Percentiles rank a stretch among this genome's conserved stretches.
Conservation (phyloP, 2,329 filamentous ascomycete genomes). For the Sporothrix variecibatus region DNA sequence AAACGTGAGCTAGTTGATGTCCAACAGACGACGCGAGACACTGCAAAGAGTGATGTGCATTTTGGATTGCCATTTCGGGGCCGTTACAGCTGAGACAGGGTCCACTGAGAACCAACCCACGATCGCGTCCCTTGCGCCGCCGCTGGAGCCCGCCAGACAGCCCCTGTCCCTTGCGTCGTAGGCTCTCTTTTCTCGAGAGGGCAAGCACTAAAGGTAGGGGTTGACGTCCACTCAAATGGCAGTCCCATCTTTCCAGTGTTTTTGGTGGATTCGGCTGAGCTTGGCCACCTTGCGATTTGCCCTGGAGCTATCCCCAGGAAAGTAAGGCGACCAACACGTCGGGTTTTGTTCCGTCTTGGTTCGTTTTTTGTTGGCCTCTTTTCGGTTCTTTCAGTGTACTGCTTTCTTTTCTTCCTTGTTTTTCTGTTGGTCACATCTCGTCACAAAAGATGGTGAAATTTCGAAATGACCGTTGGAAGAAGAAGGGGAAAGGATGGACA, state of each 20-base stretch:
- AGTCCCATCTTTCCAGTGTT: neutral
- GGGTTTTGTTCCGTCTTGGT: neutral
- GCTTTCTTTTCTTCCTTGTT: neutral
- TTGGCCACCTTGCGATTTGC: neutral
- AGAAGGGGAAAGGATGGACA: neutral
- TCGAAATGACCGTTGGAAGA: neutral
- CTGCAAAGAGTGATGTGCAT: slow-evolving; percentile 1
- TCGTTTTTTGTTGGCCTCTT: neutral
- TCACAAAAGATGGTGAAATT: neutral
- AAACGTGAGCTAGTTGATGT: neutral
- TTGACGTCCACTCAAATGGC: neutral
- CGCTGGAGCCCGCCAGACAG: neutral
- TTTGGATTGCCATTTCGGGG: neutral
- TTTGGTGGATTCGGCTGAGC: neutral
- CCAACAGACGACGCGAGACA: neutral
- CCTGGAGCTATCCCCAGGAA: neutral
- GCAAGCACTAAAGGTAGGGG: neutral
- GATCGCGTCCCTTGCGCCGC: slow-evolving; percentile 3
- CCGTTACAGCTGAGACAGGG: neutral
- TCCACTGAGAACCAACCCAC: neutral
- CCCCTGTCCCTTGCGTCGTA: slow-evolving; percentile 9
- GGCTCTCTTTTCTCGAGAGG: neutral
- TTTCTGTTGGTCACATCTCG: neutral
- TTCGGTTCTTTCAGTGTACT: neutral
- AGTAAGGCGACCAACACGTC: neutral